Conservation (phyloP, 345 rosid genomes). For the Tarenaya hassleriana region DNA sequence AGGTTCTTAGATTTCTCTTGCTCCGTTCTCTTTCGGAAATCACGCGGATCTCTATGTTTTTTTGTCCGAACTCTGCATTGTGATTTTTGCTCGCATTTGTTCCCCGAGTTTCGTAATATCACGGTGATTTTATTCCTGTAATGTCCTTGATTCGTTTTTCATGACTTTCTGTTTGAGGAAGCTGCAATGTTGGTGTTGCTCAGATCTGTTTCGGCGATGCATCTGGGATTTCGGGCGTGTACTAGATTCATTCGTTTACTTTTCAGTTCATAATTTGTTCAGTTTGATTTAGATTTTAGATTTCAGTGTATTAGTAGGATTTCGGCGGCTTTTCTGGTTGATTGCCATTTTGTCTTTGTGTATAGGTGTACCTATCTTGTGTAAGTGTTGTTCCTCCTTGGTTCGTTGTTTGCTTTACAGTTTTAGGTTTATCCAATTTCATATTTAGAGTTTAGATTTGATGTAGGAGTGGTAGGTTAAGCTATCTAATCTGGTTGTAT, state of each 20-base stretch:
- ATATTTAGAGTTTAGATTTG: too few relatives aligned
- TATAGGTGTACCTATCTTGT: background rate
- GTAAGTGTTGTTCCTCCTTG: too few relatives aligned
- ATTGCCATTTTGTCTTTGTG: background rate
- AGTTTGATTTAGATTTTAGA: background rate
- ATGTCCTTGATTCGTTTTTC: background rate
- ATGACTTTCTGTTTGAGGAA: background rate
- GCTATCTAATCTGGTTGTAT: too few relatives aligned
- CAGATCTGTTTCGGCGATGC: constrained; percentile 21
- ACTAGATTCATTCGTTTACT: background rate
- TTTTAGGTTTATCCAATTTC: too few relatives aligned
- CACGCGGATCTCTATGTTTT: background rate
- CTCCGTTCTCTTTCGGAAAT: constrained; percentile 3
- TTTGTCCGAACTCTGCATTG: background rate
- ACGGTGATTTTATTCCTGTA: background rate
- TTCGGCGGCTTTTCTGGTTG: background rate
- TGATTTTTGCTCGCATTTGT: background rate
- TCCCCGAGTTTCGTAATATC: background rate
- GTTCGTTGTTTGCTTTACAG: too few relatives aligned
- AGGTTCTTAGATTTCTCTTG: constrained; percentile 38
- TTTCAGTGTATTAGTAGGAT: background rate
- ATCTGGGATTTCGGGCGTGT: constrained; percentile 12
- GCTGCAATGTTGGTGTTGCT: constrained; percentile 16
- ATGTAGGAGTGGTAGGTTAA: too few relatives aligned
- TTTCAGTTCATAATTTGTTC: background rate